Percentiles rank a stretch among this genome's conserved stretches.
Evolutionary conservation across 352 stramenopile species (phyloP).

Genomic region (Globisporangium nunn): DNA sequence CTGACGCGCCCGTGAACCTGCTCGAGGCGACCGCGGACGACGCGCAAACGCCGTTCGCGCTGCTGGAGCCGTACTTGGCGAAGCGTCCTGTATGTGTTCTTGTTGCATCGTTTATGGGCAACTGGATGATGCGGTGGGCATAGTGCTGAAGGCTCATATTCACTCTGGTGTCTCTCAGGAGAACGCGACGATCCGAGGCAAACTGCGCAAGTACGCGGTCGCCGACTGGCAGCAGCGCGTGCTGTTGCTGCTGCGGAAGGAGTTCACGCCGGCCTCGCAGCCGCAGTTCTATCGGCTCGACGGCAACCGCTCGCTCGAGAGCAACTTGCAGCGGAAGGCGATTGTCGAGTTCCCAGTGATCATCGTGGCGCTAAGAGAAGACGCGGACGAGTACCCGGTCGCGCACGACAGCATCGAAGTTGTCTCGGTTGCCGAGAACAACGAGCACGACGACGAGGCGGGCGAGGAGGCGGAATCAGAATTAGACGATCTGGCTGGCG

Average conservation of each 20-base stretch:
- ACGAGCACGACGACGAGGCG: not conserved
- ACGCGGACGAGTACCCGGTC: conserved; percentile 48
- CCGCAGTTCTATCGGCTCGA: conserved; percentile 72
- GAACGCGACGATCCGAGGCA: conserved; percentile 55
- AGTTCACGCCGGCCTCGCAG: conserved; percentile 62
- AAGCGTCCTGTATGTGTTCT: conserved; percentile 36
- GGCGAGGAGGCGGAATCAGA: conserved; percentile 5
- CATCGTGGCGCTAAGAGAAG: conserved; percentile 33
- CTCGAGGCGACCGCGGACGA: conserved; percentile 50
- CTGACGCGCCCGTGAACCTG: conserved; percentile 37
- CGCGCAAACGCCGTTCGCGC: conserved; percentile 35
- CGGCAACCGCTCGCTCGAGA: conserved; percentile 49
- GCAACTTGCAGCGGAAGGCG: conserved; percentile 69
- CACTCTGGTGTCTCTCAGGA: conserved; percentile 24
- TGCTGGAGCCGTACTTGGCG: conserved; percentile 58
- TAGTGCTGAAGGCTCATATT: too few species aligned
- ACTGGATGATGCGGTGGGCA: too few species aligned
- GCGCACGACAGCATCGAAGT: conserved; percentile 67
- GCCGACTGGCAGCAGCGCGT: conserved; percentile 47
- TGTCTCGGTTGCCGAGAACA: conserved; percentile 15
- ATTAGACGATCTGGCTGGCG: not conserved
- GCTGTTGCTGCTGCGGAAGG: conserved; percentile 62
- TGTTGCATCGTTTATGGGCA: too few species aligned
- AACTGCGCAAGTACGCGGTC: conserved; percentile 63
- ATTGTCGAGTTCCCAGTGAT: conserved; percentile 80